Percentiles rank a stretch among this genome's conserved stretches.
Evolutionary conservation across 306 rosid species (phyloP).

Genomic region (Cucurbita pepo): DNA sequence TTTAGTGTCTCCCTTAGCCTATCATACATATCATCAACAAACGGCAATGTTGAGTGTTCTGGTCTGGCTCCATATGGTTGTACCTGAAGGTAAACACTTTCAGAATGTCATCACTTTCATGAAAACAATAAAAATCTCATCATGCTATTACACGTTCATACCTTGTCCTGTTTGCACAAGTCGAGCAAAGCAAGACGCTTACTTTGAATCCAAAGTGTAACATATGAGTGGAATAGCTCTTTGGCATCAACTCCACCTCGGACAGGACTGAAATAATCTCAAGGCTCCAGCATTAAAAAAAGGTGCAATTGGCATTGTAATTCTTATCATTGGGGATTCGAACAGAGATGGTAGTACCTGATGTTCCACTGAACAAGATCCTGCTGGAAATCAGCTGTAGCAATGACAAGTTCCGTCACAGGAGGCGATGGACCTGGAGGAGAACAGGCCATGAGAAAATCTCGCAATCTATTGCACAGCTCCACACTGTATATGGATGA

Average conservation of each 20-base stretch:
- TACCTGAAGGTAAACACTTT: background rate
- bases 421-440: constrained; percentile 72
- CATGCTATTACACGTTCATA: constrained; percentile 35
- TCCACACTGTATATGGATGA: constrained; percentile 87
- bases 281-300: background rate
- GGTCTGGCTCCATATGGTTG: constrained; percentile 52
- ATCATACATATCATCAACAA: constrained; percentile 88
- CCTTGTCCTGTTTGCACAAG: constrained; percentile 85
- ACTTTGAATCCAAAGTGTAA: constrained; percentile 85
- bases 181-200: constrained; percentile 73
- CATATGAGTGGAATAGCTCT: constrained; percentile 78
- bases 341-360: constrained; percentile 18
- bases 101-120: background rate
- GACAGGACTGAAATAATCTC: constrained; percentile 31
- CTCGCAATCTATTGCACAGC: constrained; percentile 64
- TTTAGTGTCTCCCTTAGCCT: constrained; percentile 72
- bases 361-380: constrained; percentile 67
- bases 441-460: constrained; percentile 84
- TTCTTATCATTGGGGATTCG: background rate
- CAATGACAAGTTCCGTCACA: constrained; percentile 79
- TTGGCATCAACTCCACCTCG: constrained; percentile 94
- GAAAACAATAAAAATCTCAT: constrained; percentile 21
- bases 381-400: constrained; percentile 88
- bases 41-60: constrained; percentile 76
- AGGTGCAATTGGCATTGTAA: background rate